phyloP scores from a whole-genome alignment of 106 monocot genomes.

The Ottelia alismoides region DNA sequence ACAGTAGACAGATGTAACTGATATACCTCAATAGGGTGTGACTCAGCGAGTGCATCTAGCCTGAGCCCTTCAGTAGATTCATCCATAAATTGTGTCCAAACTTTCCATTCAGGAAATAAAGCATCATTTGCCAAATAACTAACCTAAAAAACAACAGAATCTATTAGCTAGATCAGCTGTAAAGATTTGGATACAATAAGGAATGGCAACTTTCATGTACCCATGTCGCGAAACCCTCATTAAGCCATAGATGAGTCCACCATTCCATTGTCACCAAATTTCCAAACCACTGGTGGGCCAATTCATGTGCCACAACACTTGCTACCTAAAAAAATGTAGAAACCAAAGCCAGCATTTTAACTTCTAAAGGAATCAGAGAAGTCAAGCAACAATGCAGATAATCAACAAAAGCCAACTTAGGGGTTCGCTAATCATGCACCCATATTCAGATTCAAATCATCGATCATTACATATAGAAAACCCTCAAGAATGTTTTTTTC shows the following conservation, averaged over 20 bases:
- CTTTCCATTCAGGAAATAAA: constrained; percentile 78
- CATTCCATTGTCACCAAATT: constrained; percentile 98
- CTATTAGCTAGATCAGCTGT: background rate
- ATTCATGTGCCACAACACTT: constrained; percentile 72
- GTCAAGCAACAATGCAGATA: too few relatives aligned
- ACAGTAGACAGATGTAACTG: too few relatives aligned
- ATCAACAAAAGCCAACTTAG: too few relatives aligned
- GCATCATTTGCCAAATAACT: constrained; percentile 71
- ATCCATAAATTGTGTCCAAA: constrained; percentile 89
- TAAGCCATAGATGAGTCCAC: too few relatives aligned
- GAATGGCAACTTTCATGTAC: constrained; percentile 12
- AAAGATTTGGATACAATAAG: background rate
- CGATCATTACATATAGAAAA: too few relatives aligned
- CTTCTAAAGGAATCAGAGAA: too few relatives aligned
- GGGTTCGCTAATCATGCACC: too few relatives aligned
- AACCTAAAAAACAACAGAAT: constrained; percentile 25
- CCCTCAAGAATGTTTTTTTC: too few relatives aligned
- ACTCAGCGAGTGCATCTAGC: constrained; percentile 68
- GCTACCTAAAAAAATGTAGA: constrained; percentile 61
- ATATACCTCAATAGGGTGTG: constrained; percentile 97
- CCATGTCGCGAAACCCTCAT: constrained; percentile 94
- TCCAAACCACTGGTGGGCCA: constrained; percentile 95
- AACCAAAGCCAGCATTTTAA: too few relatives aligned
- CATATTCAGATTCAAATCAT: too few relatives aligned
- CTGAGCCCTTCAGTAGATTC: constrained; percentile 50